Evolutionary conservation across 2,329 filamentous ascomycete species (phyloP), one percentile per base, ranked within the genome.

Genomic region (Annulohypoxylon truncatum): DNA sequence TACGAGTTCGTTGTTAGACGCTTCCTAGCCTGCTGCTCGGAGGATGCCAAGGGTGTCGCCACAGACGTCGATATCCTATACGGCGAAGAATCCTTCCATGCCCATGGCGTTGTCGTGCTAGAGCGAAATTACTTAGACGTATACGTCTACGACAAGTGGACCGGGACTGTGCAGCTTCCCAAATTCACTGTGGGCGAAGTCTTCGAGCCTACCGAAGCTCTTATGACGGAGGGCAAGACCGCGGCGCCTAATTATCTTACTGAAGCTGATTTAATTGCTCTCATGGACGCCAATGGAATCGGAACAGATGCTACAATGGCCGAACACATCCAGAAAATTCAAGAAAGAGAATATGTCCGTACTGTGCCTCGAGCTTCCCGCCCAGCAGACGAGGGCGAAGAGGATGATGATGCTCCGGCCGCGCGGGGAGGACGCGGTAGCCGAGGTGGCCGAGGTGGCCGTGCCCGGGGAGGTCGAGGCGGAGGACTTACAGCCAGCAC

Each of bases 231-330:
- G 73, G 95, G 96, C n/a, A 92, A 96, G 78, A 99, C 96, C 0
- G 87, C 86, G 0, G 84, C 94, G 10, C 96, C 96, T 0, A 88
- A 86, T 20, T 97, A 97, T 76, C 84, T 99, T 28, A 98, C 96
- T 0, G 96, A 99, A 77, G 94, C 96, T 0, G 96, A 99, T 77
- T 84, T 99, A 24, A 97, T 99, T 76, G 92, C 91, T 2, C 86
- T 99, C 9, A 99, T 99, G 96, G 96, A 99, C 80, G 94, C 93
- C 46, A 99, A 99, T 76, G 96, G 96, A 1, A 99, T 99, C 69
- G 96, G 96, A 10, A 99, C 96, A 8, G 96, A 99, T 81, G 96
- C 96, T 5, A 99, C 96, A 0, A 99, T 99, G 96, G 96, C 96
- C 0, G 96, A 99, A 74, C 96, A 99, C 76, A 99, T 99, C 74